Evolutionary conservation across 805 yeast genomes (phyloP), one percentile per base, ranked within the genome.

Genomic region (Teunomyces funiuensis): DNA sequence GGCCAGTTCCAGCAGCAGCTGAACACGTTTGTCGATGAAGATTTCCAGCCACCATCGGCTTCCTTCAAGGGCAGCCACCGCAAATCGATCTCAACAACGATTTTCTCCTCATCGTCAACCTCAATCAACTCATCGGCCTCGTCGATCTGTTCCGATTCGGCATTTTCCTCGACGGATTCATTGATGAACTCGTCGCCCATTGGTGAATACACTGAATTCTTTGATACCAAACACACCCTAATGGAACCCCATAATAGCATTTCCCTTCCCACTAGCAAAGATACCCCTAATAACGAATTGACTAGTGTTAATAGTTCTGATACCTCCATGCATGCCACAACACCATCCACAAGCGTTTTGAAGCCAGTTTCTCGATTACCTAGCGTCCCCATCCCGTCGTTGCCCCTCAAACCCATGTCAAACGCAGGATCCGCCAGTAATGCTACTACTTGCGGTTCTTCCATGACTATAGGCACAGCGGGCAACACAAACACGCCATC

Each of bases 121-220:
- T 58, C 67, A 6, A 53, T 59, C 36, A 57, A 61, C 42, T 65
- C 69, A 26, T 58, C 61, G 23, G 47, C 53, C 29, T 60, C 62
- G 44, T 62, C 66, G 41, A 36, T 63, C 13, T 43, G 46, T 18
- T 55, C 54, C 34, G 68, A 63, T 13, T 49, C 53, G 10, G 53
- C 58, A 5, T 60, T 53, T 29, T 54, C 63, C 9, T 61, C 69
- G 13, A 45, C 54, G 10, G 72, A 66, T 23, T 45, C 57, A 33
- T 66, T 56, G 23, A 42, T 57, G 3, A 52, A 46, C 28, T 50
- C 65, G 13, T 50, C 59, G 6, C 65, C 62, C 3, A 43, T 52
- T 31, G 47, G 45, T 31, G 66, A 61, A 26, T 48, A 45, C 25
- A 43, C 50, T 8, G 68, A 62, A 28, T 57, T 44, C 39, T 62